Conservation (phyloP, 352 stramenopile species). For the Phytophthora idaei region DNA sequence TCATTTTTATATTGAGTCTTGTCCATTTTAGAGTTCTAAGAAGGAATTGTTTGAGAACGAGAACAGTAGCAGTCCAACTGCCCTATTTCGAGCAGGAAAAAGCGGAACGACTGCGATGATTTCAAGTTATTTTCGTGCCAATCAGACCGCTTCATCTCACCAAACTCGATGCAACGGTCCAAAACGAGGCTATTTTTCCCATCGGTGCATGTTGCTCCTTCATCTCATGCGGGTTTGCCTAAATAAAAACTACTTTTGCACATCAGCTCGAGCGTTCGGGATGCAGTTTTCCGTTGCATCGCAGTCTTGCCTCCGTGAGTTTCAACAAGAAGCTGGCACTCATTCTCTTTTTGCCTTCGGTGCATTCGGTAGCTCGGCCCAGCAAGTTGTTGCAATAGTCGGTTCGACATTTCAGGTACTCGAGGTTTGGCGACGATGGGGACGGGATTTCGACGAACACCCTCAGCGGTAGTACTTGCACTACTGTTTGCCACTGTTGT, state of each 20-base stretch:
- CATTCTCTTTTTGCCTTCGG: conserved; percentile 36
- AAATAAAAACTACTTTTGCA: conserved; percentile 25
- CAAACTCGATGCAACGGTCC: neutral
- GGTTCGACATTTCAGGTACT: neutral
- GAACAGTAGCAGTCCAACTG: neutral
- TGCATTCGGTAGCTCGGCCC: conserved; percentile 15
- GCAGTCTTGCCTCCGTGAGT: conserved; percentile 15
- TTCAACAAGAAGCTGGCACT: conserved; percentile 12
- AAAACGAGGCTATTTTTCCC: conserved; percentile 10
- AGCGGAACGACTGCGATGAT: too few species aligned
- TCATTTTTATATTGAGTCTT: too few species aligned
- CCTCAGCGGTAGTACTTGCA: neutral
- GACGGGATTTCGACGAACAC: neutral
- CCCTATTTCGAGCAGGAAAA: neutral
- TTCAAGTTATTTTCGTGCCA: neutral
- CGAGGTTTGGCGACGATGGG: conserved; percentile 25
- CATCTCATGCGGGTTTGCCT: conserved; percentile 18
- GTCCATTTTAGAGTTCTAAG: too few species aligned
- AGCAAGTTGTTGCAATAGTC: conserved; percentile 2
- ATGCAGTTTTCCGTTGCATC: conserved; percentile 29
- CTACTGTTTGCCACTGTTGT: conserved; percentile 18
- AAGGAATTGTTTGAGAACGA: neutral
- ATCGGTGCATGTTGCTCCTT: conserved; percentile 6
- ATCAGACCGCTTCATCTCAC: neutral
- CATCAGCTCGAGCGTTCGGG: neutral